Evolutionary conservation across 1,284 basidiomycete genomes (phyloP).

Genomic region (Fomitopsis palustris): DNA sequence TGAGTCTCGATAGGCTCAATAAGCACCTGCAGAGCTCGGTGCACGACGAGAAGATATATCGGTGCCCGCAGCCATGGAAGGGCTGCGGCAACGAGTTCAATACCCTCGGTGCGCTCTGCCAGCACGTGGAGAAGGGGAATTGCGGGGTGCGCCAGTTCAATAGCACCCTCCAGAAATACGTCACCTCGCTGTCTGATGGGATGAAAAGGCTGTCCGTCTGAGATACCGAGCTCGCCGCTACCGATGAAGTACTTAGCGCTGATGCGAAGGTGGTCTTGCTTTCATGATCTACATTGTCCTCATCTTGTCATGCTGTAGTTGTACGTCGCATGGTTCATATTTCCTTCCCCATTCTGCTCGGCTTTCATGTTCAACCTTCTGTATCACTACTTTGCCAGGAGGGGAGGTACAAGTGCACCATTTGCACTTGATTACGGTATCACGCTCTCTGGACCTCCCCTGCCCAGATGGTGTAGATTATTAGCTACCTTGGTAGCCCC

Average conservation of each 20-base stretch:
- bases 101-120: constrained; percentile 28
- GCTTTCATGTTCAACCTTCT: no score
- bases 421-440: no score
- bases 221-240: not conserved
- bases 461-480: no score
- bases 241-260: not conserved
- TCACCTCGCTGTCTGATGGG: constrained; percentile 11
- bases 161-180: constrained; percentile 17
- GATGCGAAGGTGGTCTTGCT: not conserved
- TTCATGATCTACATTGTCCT: not conserved
- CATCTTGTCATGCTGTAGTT: no score
- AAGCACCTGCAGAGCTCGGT: constrained; percentile 21
- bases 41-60: constrained; percentile 22
- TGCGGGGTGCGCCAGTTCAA: constrained; percentile 27
- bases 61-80: constrained; percentile 17
- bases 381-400: no score
- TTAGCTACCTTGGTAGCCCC: no score
- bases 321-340: no score
- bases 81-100: constrained; percentile 25
- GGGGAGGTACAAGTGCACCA: no score
- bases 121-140: constrained; percentile 30
- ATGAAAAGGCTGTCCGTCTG: constrained; percentile 1
- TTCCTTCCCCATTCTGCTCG: no score
- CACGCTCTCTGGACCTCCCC: no score
- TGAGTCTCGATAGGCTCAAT: constrained; percentile 13